phyloP scores from a whole-genome alignment of 2,329 filamentous ascomycete species.

The Colletotrichum sp. region DNA sequence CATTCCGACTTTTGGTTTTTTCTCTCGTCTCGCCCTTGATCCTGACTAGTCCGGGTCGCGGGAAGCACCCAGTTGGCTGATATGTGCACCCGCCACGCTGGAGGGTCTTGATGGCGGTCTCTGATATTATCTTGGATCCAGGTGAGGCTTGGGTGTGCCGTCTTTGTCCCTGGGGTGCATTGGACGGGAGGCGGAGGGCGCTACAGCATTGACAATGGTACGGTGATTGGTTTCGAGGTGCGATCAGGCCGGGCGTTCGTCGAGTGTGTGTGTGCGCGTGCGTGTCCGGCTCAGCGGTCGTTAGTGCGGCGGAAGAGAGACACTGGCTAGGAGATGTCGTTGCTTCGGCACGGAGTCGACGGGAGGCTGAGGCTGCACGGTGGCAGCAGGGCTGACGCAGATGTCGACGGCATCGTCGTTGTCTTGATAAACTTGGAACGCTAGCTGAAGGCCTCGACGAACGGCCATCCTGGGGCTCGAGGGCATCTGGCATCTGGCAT shows the following conservation, averaged over 20 bases:
- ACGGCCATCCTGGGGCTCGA: not conserved
- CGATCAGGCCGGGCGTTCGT: constrained; percentile 19
- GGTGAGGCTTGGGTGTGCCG: not conserved
- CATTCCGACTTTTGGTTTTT: not conserved
- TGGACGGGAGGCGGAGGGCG: not conserved
- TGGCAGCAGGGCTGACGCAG: not conserved
- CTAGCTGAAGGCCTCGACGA: not conserved
- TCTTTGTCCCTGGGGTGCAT: not conserved
- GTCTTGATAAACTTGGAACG: not conserved
- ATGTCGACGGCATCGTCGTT: not conserved
- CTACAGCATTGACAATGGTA: not conserved
- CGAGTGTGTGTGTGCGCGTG: not conserved
- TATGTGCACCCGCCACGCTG: not conserved
- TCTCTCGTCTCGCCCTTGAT: not conserved
- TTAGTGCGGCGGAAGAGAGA: not conserved
- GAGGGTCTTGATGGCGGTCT: not conserved
- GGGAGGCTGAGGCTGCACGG: not conserved
- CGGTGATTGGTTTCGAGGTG: not conserved
- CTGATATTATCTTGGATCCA: not conserved
- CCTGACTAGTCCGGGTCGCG: constrained; percentile 6
- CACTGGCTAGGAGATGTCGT: not conserved
- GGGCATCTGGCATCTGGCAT: not conserved
- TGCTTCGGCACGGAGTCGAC: not conserved
- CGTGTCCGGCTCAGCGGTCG: not conserved
- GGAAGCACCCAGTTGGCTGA: constrained; percentile 9